Base-by-base conservation (phyloP, 2,329 filamentous ascomycete genomes). In the Colletotrichum endophyticum region DNA sequence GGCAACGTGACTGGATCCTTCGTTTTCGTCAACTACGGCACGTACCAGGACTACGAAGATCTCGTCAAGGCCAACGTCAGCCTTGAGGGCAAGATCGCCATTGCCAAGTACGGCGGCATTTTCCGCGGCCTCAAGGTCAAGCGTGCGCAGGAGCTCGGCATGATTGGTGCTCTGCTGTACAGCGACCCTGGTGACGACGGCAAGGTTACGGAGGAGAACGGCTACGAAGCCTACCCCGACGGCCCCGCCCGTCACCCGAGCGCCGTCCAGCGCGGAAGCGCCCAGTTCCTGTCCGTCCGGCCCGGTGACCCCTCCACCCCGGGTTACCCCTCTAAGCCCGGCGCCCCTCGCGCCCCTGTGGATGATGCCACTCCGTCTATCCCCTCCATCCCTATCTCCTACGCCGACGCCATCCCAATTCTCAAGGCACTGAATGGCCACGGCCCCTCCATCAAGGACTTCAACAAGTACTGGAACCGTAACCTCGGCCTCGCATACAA, bases 71-170 rank as follows among this genome's bases (percentile, higher is more conserved):
- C 95, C 49, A 95, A 95, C 79, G 86, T 98, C 73, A 92, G 91
- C 74, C 86, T 99, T 56, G 84, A 93, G 79, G 96, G 96, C 64
- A 98, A 98, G 85, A 96, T 99, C 79, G 96, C 95, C 3, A 87
- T 99, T 77, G 94, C 91, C 59, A 96, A 94, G 81, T 98, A 99
- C 83, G 96, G 96, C 19, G 89, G 91, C 62, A 93, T 96, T 77
- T 98, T 98, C 88, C 91, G 96, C 70, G 96, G 96, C 1, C 89
- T 99, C 78, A 99, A 98, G 85, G 92, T 98, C 73, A 98, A 98
- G 88, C 92, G 96, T 67, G 96, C 96, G 2, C 94, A 98, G 84
- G 95, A 98, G 80, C 88, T 98, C 22, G 96, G 96, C 44, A 96
- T 97, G 91, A 88, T 97, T 61, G 96, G 96, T n/a, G 89, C 92